These are phyloP conservation scores for Quercus alba DNA, from an alignment of 306 rosid species.

Conservation along the genomic window DNA sequence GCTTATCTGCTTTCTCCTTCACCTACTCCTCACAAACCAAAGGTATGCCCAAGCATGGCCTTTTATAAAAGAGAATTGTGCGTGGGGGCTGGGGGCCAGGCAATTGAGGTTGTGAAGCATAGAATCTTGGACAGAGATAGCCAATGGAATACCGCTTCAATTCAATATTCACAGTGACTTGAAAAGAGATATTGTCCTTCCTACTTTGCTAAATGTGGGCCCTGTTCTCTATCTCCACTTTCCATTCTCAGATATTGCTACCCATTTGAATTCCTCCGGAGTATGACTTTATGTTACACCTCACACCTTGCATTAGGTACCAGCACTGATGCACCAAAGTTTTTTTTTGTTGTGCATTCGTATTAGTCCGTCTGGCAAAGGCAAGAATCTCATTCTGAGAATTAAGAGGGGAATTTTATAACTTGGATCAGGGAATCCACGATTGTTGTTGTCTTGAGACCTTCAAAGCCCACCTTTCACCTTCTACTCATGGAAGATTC, in stretches of 20 bases:
- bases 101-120: conserved; percentile 23
- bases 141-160: conserved; percentile 40
- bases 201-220: conserved; percentile 44
- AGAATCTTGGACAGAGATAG: conserved; percentile 48
- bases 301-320: conserved; percentile 49
- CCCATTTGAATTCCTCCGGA: conserved; percentile 32
- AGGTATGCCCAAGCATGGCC: conserved; percentile 30
- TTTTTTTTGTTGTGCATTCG: conserved; percentile 31
- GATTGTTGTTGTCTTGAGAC: conserved; percentile 52
- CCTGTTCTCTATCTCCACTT: conserved; percentile 35
- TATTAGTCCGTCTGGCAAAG: conserved; percentile 56
- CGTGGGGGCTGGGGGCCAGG: conserved; percentile 10
- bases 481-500: conserved; percentile 51
- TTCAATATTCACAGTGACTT: conserved; percentile 44
- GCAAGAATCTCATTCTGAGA: conserved; percentile 74
- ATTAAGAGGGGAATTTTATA: conserved; percentile 37
- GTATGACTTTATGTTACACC: conserved; percentile 19
- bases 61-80: conserved; percentile 52
- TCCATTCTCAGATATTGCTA: conserved; percentile 37
- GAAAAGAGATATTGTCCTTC: conserved; percentile 65
- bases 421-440: conserved; percentile 50
- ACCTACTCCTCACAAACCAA: conserved; percentile 34
- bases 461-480: conserved; percentile 34
- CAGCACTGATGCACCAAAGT: conserved; percentile 52
- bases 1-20: conserved; percentile 27